Base-by-base conservation (phyloP, 2,329 filamentous ascomycete species). In the Fusarium chuoi region DNA sequence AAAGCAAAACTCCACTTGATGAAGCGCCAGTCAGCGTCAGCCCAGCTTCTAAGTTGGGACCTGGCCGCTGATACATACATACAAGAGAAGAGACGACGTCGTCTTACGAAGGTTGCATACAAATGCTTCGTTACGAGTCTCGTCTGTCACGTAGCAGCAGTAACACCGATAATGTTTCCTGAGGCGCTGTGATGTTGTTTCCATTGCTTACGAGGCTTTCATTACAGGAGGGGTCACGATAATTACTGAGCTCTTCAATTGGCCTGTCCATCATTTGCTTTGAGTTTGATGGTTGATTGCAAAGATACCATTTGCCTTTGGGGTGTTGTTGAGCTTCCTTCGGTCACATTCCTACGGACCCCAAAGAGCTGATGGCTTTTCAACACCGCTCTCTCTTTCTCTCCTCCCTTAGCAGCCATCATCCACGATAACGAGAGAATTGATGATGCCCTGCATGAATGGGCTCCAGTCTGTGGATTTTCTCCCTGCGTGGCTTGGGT, bases 401-500 rank as follows among this genome's bases (percentile, higher is more conserved):
- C 26, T 45, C 22, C 28, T 61, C 59, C 67, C 71, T 68, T 71
- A 45, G 30, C 33, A 48, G 39, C 36, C 36, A 61, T 61, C 66
- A 66, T 70, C 9, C 41, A 45, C 58, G 57, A 54, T 56, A 57
- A 35, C 39, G 35, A 26, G 35, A 58, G 63, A 24, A 49, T 67
- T 62, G 62, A 71, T 71, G 45, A 35, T 72, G 58, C 71, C 71
- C 56, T 74, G 71, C 71, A 69, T 72, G 71, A 72, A 69, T 69
- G 20, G 24, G 38, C 24, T 38, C 24, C 11, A 58, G 6, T 54
- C 24, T 38, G 70, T 73, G 70, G 70, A 60, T 60, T 54, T 38
- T 30, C 68, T 72, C 55, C 46, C 66, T 48, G 48, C 49, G 26
- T 68, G 71, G 63, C 71, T 68, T 56, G 41, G 68, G 68, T 72